phyloP scores from a whole-genome alignment of 495 filamentous ascomycete species.

The Xylaria longipes region DNA sequence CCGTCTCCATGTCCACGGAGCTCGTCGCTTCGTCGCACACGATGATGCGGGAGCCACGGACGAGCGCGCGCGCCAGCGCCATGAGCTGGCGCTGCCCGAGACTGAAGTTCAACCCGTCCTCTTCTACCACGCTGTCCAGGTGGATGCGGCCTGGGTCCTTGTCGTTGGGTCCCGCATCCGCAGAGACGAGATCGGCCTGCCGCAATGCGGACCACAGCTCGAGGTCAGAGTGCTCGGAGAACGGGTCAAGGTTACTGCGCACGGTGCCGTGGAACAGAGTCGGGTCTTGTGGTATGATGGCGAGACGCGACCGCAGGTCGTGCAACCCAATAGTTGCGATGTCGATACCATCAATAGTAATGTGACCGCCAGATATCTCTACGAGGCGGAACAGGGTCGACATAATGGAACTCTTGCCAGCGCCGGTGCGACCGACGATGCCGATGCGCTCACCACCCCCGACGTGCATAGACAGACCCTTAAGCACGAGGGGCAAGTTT shows the following conservation, averaged over 20 bases:
- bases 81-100: constrained; percentile 96
- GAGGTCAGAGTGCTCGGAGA: constrained; percentile 84
- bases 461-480: constrained; percentile 78
- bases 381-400: constrained; percentile 88
- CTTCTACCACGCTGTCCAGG: constrained; percentile 85
- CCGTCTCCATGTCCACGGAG: constrained; percentile 94
- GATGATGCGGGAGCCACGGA: constrained; percentile 86
- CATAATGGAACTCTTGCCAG: constrained; percentile 96
- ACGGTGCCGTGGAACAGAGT: constrained; percentile 94
- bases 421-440: constrained; percentile 91
- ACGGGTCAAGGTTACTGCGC: constrained; percentile 89
- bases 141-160: constrained; percentile 65
- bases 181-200: constrained; percentile 75
- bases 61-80: constrained; percentile 89
- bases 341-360: constrained; percentile 89
- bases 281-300: constrained; percentile 96
- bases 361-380: constrained; percentile 81
- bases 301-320: constrained; percentile 84
- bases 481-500: constrained; percentile 82
- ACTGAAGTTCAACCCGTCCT: constrained; percentile 94
- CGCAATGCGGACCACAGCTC: constrained; percentile 87
- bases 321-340: constrained; percentile 84
- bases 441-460: constrained; percentile 88
- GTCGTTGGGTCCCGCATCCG: constrained; percentile 48
- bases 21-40: constrained; percentile 96